Percentiles rank a stretch among this genome's conserved stretches.
phyloP scores from a whole-genome alignment of 2,329 filamentous ascomycete genomes.

The Orbilia javanica region DNA sequence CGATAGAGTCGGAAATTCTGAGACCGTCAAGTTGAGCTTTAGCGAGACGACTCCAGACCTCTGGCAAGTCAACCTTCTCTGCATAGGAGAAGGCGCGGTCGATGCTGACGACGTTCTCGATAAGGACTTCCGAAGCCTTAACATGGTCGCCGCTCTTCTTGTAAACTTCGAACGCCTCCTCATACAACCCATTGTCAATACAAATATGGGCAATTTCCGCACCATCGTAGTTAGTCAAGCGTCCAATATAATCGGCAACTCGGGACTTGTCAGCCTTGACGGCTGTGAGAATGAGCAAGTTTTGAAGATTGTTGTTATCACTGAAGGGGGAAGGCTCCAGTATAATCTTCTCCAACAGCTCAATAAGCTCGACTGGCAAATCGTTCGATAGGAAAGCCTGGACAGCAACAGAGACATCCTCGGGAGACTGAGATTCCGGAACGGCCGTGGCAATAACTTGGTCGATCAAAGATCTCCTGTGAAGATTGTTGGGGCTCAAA shows the following conservation, averaged over 20 bases:
- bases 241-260: constrained; percentile 96
- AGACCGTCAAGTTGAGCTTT: constrained; percentile 98
- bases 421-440: constrained; percentile 89
- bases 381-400: constrained; percentile 92
- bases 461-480: constrained; percentile 91
- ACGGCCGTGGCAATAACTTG: constrained; percentile 97
- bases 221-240: constrained; percentile 87
- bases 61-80: constrained; percentile 90
- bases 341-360: constrained; percentile 98
- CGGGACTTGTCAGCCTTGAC: constrained; percentile 95
- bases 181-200: constrained; percentile 92
- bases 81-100: constrained; percentile 96
- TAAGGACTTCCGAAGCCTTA: constrained; percentile 88
- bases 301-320: constrained; percentile 96
- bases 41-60: constrained; percentile 98
- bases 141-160: constrained; percentile 95
- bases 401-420: constrained; percentile 94
- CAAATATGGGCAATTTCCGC: constrained; percentile 90
- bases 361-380: constrained; percentile 92
- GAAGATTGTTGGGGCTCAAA: constrained; percentile 93
- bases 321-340: constrained; percentile 99
- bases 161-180: constrained; percentile 98
- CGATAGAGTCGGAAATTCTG: constrained; percentile 89
- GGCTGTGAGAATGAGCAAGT: constrained; percentile 94
- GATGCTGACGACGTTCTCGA: constrained; percentile 97